Base-by-base conservation (phyloP, 495 filamentous ascomycete species). In the Hypomontagnella monticulosa region DNA sequence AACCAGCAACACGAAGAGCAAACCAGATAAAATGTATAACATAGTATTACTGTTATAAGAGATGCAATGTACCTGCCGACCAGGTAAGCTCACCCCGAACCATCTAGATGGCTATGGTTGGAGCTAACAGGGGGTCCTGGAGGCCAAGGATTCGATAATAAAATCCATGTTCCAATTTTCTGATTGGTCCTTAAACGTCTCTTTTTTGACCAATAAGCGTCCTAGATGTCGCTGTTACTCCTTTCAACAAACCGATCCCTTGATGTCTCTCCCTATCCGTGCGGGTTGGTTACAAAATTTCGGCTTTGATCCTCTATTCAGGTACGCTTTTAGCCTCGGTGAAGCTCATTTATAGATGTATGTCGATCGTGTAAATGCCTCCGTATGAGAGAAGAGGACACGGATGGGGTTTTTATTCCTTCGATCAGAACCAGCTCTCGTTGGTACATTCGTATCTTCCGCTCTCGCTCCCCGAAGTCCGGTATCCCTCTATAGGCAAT, bases 241-340 rank as follows among this genome's bases (percentile, higher is more conserved):
- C 23, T 43, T 51, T 32, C 44, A 27, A 55, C 38, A 51, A 51
- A 54, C 32, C 16, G 15, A 53, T 34, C 53, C 59, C 67, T 71
- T 58, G 54, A 71, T 67, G 67, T 71, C 63, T 71, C 68, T 68
- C 68, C 64, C 51, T 67, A 71, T 71, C 63, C 27, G 63, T 52
- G 41, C 38, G 43, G 37, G 32, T 59, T 37, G 15, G 33, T 34
- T 57, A 46, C 49, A 42, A 42, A 36, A 51, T 27, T 19, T 59
- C 62, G 53, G 58, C 41, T 16, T 63, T 34, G 27, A 62, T 48
- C 38, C 56, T 44, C 47, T 18, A 51, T 60, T 43, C n/a, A 53
- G 41, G 40, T 61, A 15, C 52, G 43, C 46, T 40, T 43, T 20
- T 15, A 41, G 19, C 27, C 55, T 68, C 66, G 66, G 66, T 69